Evolutionary conservation across 345 rosid species (phyloP).

Genomic region (Lenwebbia sp.): DNA sequence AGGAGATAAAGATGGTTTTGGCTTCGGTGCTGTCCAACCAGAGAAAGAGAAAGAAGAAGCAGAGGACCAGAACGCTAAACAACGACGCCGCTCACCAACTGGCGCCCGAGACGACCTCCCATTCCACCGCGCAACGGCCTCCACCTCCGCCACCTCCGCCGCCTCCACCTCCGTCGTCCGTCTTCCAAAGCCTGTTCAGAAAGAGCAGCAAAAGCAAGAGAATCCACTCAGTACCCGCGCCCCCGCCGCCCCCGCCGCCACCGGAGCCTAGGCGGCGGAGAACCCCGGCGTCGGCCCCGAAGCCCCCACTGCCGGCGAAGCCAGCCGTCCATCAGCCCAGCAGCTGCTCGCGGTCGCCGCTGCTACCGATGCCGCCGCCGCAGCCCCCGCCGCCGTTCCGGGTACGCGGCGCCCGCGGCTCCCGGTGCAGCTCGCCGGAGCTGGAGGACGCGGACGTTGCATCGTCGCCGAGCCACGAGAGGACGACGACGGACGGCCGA

Average conservation of each 20-base stretch:
- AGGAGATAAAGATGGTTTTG: conserved; percentile 64
- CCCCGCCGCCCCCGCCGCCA: conserved; percentile 31
- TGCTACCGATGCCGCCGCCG: conserved; percentile 31
- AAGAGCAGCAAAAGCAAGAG: conserved; percentile 51
- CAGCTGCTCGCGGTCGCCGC: conserved; percentile 33
- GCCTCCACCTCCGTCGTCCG: conserved; percentile 53
- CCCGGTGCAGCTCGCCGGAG: conserved; percentile 60
- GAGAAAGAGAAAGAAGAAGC: conserved; percentile 57
- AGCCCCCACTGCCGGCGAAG: conserved; percentile 62
- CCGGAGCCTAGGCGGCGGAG: conserved; percentile 3
- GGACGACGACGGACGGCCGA: not conserved
- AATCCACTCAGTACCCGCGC: conserved; percentile 40
- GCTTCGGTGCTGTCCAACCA: conserved; percentile 42
- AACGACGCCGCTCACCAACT: conserved; percentile 3
- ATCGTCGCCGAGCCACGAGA: not conserved
- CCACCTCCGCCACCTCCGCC: conserved; percentile 67
- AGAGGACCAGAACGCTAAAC: conserved; percentile 16
- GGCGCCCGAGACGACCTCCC: conserved; percentile 6
- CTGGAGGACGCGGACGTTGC: not conserved
- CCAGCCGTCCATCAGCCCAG: conserved; percentile 5
- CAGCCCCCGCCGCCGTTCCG: conserved; percentile 65
- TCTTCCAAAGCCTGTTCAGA: conserved; percentile 50
- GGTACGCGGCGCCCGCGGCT: conserved; percentile 42
- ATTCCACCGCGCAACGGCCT: conserved; percentile 19
- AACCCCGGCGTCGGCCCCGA: conserved; percentile 8